Evolutionary conservation across 331 rosid species (phyloP).

Genomic region (Saraca asoca): DNA sequence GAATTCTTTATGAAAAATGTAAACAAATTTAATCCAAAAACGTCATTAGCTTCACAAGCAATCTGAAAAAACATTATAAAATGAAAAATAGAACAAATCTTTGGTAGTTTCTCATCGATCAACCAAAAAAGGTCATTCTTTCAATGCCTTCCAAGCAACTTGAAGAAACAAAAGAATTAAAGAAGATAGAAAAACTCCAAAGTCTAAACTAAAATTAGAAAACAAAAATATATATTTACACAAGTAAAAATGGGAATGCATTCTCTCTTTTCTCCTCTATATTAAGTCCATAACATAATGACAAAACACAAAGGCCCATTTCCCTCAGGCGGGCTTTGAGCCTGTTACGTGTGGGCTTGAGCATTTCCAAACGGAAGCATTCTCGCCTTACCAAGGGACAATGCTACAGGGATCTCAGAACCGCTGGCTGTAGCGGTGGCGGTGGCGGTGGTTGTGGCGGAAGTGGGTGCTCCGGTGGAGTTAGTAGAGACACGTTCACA

Average conservation of each 20-base stretch:
- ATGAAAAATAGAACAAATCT: not conserved
- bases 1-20: too few relatives aligned
- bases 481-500: slow-evolving; percentile 83
- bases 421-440: not conserved
- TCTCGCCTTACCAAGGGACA: slow-evolving; percentile 41
- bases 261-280: not conserved
- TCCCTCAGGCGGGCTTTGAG: slow-evolving; percentile 40
- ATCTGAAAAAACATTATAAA: too few relatives aligned
- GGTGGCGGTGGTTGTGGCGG: slow-evolving; percentile 28
- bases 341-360: slow-evolving; percentile 39
- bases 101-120: not conserved
- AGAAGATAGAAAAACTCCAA: not conserved
- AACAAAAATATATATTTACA: slow-evolving; percentile 25
- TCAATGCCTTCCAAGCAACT: not conserved
- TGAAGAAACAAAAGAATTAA: slow-evolving; percentile 21
- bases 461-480: slow-evolving; percentile 28
- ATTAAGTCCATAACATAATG: not conserved
- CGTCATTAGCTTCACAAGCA: too few relatives aligned
- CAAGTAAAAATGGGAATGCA: not conserved
- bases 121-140: slow-evolving; percentile 25
- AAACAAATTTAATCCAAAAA: too few relatives aligned
- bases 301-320: not conserved
- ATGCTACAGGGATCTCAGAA: slow-evolving; percentile 10
- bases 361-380: slow-evolving; percentile 26
- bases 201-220: not conserved